Evolutionary conservation across 2,329 filamentous ascomycete genomes (phyloP), one percentile per base, ranked within the genome.

Genomic region (Pyricularia sp.): DNA sequence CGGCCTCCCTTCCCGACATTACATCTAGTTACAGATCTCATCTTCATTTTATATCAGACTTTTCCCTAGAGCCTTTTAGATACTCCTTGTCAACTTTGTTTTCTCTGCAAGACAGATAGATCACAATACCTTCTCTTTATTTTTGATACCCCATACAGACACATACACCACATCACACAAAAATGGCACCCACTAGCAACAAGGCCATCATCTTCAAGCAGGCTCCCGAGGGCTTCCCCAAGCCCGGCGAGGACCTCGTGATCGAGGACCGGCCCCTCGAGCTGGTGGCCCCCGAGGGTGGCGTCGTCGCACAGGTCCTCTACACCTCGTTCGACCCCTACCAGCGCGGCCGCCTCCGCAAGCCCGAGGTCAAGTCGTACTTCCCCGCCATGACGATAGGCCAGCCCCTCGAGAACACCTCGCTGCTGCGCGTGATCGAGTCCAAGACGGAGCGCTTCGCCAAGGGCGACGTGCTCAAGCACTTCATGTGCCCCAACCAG

Each of bases 291-390:
- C 84, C 88, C 28, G 77, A 85, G 64, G 90, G 91, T 71, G 89
- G 92, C 59, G 78, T 96, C 66, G 86, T 87, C 36, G 80, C 90
- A 72, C 86, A 92, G 80, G 86, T 90, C 73, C 85, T 90, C 75
- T 92, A 91, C 78, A 83, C 88, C 72, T 94, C 91, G 59, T 90
- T 90, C 80, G 93, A 97, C 78, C 93, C 93, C 1, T 97, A 96
- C 82, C 88, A 92, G 82, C 90, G 93, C 69, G 91, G 90, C 70
- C 86, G 87, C 73, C 94, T 97, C 91, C 89, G 92, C 65, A 79
- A 83, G 65, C 76, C 90, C 7, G 77, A 82, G 50, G 74, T 80
- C 76, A 87, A 90, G 80, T 93, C 91, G 11, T 95, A 93, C 82
- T 77, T 82, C 26, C 82, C 89, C 1, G 78, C 90, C 2, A 92